phyloP scores from a whole-genome alignment of 306 rosid species.

The Spatholobus suberectus region DNA sequence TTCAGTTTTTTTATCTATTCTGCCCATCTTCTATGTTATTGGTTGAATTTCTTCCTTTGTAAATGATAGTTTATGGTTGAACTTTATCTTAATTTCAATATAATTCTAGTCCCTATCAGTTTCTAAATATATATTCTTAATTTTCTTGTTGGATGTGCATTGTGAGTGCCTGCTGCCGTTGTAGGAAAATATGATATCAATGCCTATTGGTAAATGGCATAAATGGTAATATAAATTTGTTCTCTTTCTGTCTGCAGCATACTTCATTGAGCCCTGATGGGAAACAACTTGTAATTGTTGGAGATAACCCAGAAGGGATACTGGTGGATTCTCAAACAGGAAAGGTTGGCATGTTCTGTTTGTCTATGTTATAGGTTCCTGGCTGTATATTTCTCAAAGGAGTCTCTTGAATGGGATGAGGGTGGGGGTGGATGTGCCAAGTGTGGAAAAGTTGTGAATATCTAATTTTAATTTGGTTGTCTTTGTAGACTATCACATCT shows the following conservation, averaged over 20 bases:
- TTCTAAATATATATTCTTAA: not conserved
- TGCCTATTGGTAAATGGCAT: not conserved
- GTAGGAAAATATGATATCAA: not conserved
- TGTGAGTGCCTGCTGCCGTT: not conserved
- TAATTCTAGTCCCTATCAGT: not conserved
- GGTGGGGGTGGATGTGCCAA: not conserved
- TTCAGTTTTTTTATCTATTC: not conserved
- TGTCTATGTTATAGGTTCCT: constrained; percentile 12
- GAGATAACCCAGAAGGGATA: constrained; percentile 84
- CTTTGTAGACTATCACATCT: constrained; percentile 59
- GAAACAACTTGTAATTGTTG: constrained; percentile 74
- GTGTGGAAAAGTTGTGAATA: not conserved
- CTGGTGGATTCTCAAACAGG: constrained; percentile 91
- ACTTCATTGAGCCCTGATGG: constrained; percentile 83
- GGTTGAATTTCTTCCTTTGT: not conserved
- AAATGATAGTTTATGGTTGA: not conserved
- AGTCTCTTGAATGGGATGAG: not conserved
- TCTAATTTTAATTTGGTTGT: constrained; percentile 44
- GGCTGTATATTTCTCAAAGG: constrained; percentile 12
- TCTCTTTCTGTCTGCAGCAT: constrained; percentile 62
- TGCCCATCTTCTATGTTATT: not conserved
- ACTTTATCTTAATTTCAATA: not conserved
- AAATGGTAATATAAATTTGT: constrained; percentile 14
- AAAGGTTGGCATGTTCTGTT: constrained; percentile 62
- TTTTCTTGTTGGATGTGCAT: constrained; percentile 6